phyloP scores from a whole-genome alignment of 164 flowering plant genomes.

The Amborella trichopoda region DNA sequence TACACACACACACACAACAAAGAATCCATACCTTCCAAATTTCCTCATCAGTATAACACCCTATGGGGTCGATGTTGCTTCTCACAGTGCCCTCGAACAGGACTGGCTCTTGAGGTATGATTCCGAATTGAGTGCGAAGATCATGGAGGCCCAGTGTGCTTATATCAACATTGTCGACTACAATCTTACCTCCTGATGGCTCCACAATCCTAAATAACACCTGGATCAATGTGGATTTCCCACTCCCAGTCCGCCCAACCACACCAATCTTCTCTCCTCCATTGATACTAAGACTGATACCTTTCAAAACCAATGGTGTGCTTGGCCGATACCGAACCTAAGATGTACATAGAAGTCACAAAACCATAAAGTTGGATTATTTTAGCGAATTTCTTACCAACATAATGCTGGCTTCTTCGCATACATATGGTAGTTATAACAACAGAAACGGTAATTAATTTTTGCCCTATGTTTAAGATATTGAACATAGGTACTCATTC shows the following conservation, averaged over 20 bases:
- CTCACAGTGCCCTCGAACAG: constrained; percentile 92
- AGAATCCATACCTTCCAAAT: constrained; percentile 70
- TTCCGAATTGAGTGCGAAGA: constrained; percentile 85
- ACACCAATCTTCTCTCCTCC: constrained; percentile 96
- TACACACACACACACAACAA: too few relatives aligned
- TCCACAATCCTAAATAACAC: constrained; percentile 83
- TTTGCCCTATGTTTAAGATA: too few relatives aligned
- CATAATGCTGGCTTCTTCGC: too few relatives aligned
- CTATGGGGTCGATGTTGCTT: constrained; percentile 83
- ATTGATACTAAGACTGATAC: constrained; percentile 47
- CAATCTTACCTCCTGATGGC: constrained; percentile 67
- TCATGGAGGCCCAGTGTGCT: constrained; percentile 70
- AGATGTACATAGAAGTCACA: too few relatives aligned
- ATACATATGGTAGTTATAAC: too few relatives aligned
- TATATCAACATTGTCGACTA: constrained; percentile 72
- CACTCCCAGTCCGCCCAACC: constrained; percentile 96
- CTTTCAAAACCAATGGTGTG: constrained; percentile 82
- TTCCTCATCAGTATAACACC: constrained; percentile 69
- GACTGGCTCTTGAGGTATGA: constrained; percentile 96
- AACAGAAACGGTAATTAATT: too few relatives aligned
- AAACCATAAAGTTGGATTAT: too few relatives aligned
- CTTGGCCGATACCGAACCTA: constrained; percentile 90
- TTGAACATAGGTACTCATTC: too few relatives aligned
- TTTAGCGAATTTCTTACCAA: too few relatives aligned
- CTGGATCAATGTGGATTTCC: constrained; percentile 86